Evolutionary conservation across 192 early-diverging fungal species (phyloP).

Genomic region (Thoreauomyces humboldtii): DNA sequence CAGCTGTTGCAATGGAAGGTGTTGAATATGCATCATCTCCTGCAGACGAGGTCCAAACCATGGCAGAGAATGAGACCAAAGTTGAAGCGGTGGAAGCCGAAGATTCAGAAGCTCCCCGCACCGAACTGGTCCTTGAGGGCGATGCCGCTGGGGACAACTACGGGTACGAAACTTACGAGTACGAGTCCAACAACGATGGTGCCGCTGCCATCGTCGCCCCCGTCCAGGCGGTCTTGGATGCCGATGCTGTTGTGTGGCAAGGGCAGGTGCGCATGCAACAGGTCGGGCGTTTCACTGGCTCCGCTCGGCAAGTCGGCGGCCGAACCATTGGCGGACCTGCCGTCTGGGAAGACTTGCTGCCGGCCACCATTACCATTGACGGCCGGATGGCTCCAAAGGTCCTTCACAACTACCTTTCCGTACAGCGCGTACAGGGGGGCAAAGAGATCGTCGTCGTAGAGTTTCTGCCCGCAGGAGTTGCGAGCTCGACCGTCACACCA

Average conservation of each 20-base stretch:
- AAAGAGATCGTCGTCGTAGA: constrained; percentile 66
- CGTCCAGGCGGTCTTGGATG: neutral
- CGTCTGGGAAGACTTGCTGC: constrained; percentile 58
- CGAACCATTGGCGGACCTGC: constrained; percentile 35
- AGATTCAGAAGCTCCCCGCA: constrained; percentile 21
- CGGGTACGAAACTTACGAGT: constrained; percentile 18
- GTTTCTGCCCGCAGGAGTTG: constrained; percentile 33
- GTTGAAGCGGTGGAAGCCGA: neutral
- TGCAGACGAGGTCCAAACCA: neutral
- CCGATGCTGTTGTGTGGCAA: constrained; percentile 49
- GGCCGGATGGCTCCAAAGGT: constrained; percentile 57
- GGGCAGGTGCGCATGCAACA: constrained; percentile 64
- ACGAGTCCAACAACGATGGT: neutral
- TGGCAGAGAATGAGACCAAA: neutral
- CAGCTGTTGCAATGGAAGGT: neutral
- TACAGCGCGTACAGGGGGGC: constrained; percentile 46
- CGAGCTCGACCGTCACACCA: neutral
- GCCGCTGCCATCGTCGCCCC: neutral
- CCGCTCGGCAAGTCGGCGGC: constrained; percentile 62
- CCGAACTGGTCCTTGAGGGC: constrained; percentile 31
- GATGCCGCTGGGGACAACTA: constrained; percentile 31
- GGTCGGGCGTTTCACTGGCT: constrained; percentile 56
- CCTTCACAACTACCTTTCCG: constrained; percentile 56
- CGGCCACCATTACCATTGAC: constrained; percentile 58
- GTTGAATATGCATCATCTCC: neutral